Percentiles rank a stretch among this genome's conserved stretches.
These are phyloP conservation scores for Cicer chorassanicum DNA, from an alignment of 306 rosid genomes.

Conservation along the genomic window DNA sequence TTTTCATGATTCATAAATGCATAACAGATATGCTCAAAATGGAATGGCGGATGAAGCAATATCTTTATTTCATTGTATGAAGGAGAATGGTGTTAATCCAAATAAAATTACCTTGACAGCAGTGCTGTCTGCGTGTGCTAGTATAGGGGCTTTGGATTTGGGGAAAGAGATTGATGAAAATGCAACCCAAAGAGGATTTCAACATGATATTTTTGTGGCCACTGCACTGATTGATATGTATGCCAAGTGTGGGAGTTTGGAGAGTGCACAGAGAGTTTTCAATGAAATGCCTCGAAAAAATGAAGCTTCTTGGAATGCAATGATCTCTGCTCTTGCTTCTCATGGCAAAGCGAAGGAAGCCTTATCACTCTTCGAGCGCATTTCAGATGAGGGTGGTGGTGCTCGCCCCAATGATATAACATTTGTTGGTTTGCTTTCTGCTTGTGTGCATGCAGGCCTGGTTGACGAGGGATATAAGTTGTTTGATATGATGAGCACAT, in stretches of 20 bases:
- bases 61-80: conserved; percentile 68
- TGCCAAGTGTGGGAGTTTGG: conserved; percentile 91
- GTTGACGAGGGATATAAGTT: conserved; percentile 71
- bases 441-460: conserved; percentile 89
- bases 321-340: conserved; percentile 94
- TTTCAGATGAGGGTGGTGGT: conserved; percentile 66
- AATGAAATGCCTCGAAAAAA: conserved; percentile 75
- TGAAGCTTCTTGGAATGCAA: conserved; percentile 94
- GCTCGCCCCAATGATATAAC: conserved; percentile 82
- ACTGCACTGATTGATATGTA: conserved; percentile 93
- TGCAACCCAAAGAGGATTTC: conserved; percentile 70
- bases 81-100: conserved; percentile 55
- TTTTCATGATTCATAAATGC: conserved; percentile 28
- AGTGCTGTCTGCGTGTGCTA: conserved; percentile 77
- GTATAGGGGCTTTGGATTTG: conserved; percentile 77
- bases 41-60: conserved; percentile 89
- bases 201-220: conserved; percentile 66
- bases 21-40: conserved; percentile 87
- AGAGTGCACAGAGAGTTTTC: conserved; percentile 72
- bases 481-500: conserved; percentile 71
- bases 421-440: conserved; percentile 87
- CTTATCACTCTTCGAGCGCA: conserved; percentile 64
- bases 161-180: conserved; percentile 73
- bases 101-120: conserved; percentile 78
- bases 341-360: conserved; percentile 87